phyloP scores from a whole-genome alignment of 352 stramenopile species.

The Pythium brachiatum region DNA sequence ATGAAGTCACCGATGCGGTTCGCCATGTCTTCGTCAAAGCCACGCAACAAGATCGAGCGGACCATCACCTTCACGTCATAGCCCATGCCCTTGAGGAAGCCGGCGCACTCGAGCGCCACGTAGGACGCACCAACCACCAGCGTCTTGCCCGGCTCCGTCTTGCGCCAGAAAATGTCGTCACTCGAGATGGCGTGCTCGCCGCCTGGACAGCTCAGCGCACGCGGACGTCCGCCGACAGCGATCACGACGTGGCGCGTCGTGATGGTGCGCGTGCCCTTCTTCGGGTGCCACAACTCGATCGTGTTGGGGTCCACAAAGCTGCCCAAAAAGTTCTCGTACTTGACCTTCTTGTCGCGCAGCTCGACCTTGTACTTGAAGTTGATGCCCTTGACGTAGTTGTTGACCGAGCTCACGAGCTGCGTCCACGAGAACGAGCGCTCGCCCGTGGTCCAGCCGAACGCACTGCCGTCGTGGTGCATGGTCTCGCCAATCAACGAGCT shows the following conservation, averaged over 20 bases:
- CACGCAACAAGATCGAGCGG: constrained; percentile 95
- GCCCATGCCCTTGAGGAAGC: constrained; percentile 95
- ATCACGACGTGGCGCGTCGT: constrained; percentile 94
- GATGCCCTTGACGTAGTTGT: constrained; percentile 97
- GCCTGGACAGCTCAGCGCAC: constrained; percentile 83
- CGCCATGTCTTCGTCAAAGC: constrained; percentile 97
- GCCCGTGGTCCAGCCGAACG: constrained; percentile 84
- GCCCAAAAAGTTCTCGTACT: constrained; percentile 93
- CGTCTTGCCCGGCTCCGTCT: constrained; percentile 92
- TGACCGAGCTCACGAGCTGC: constrained; percentile 90
- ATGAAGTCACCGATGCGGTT: constrained; percentile 93
- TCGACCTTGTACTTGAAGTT: constrained; percentile 99
- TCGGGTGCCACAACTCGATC: constrained; percentile 88
- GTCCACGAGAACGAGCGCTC: constrained; percentile 87
- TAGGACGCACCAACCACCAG: constrained; percentile 97
- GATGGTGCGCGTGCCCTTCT: constrained; percentile 87
- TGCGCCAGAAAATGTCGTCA: constrained; percentile 85
- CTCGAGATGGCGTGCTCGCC: constrained; percentile 93
- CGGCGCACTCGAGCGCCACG: constrained; percentile 97
- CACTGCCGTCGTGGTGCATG: constrained; percentile 78
- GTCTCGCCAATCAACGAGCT: constrained; percentile 90
- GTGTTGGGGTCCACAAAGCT: constrained; percentile 94
- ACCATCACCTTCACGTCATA: constrained; percentile 97
- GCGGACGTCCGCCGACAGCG: constrained; percentile 93
- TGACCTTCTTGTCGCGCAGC: constrained; percentile 93